Evolutionary conservation across 2,329 filamentous ascomycete species (phyloP).

Genomic region (Blastomyces parvus): DNA sequence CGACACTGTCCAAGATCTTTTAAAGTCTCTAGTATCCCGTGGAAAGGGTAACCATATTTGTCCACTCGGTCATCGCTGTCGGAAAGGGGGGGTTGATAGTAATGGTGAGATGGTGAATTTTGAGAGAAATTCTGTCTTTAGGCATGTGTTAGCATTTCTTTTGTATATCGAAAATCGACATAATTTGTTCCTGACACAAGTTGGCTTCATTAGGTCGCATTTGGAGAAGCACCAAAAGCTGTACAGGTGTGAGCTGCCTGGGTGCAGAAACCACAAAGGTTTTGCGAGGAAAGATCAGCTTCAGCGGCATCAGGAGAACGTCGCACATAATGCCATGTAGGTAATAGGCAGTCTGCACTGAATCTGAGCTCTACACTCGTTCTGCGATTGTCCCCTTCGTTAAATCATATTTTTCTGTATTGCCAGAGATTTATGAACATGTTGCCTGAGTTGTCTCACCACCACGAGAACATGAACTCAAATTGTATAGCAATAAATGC

Average conservation of each 20-base stretch:
- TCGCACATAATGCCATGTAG: background rate
- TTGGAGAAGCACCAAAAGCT: background rate
- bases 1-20: background rate
- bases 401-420: background rate
- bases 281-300: background rate
- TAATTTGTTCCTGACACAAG: background rate
- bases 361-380: background rate
- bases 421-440: background rate
- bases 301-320: too few relatives aligned
- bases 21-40: background rate
- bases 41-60: background rate
- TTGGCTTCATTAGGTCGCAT: background rate
- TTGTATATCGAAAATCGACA: too few relatives aligned
- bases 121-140: background rate
- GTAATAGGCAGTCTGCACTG: background rate
- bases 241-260: too few relatives aligned
- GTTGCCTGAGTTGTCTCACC: background rate
- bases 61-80: too few relatives aligned
- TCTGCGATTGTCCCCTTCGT: background rate
- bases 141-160: too few relatives aligned
- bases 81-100: too few relatives aligned
- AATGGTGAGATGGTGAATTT: background rate
- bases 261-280: background rate
- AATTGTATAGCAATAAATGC: background rate
- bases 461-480: background rate